Evolutionary conservation across 352 stramenopile species (phyloP).

Genomic region (Globisporangium uncinulatum): DNA sequence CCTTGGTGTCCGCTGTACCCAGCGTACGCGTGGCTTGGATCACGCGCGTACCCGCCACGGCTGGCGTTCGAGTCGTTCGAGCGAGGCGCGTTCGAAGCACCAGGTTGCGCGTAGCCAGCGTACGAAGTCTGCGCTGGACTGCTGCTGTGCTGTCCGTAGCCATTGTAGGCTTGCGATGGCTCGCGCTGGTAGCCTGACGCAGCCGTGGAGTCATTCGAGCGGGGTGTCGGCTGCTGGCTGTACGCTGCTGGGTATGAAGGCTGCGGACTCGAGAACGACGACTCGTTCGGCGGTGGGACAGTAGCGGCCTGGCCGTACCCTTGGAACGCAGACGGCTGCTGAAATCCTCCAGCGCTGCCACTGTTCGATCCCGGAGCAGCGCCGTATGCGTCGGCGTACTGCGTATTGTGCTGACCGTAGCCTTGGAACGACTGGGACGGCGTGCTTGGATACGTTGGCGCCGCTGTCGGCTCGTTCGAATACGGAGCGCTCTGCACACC

Average conservation of each 20-base stretch:
- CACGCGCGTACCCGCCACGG: background rate
- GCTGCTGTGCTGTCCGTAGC: background rate
- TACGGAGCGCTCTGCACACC: background rate
- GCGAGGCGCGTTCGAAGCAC: conserved; percentile 5
- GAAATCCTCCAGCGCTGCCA: conserved; percentile 1
- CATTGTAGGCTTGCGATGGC: background rate
- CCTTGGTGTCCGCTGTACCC: conserved; percentile 5
- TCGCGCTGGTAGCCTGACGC: conserved; percentile 1
- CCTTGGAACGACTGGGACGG: conserved; percentile 6
- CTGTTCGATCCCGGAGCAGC: conserved; percentile 9
- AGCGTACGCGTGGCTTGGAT: background rate
- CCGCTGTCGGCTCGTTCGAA: background rate
- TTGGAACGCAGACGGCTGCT: conserved; percentile 1
- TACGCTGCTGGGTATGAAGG: conserved; percentile 4
- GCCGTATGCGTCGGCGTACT: conserved; percentile 6
- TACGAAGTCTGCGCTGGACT: background rate
- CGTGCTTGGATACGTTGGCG: conserved; percentile 4
- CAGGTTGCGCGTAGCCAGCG: conserved; percentile 4
- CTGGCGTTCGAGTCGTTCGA: conserved; percentile 15
- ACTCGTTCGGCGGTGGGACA: conserved; percentile 12
- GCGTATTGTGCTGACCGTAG: conserved; percentile 9
- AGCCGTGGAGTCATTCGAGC: conserved; percentile 4
- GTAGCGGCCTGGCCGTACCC: conserved; percentile 9
- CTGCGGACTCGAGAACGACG: conserved; percentile 17
- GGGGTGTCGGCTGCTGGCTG: conserved; percentile 7